Evolutionary conservation across 768 basidiomycete species (phyloP).

Genomic region (Sistotremastrum suecicum): DNA sequence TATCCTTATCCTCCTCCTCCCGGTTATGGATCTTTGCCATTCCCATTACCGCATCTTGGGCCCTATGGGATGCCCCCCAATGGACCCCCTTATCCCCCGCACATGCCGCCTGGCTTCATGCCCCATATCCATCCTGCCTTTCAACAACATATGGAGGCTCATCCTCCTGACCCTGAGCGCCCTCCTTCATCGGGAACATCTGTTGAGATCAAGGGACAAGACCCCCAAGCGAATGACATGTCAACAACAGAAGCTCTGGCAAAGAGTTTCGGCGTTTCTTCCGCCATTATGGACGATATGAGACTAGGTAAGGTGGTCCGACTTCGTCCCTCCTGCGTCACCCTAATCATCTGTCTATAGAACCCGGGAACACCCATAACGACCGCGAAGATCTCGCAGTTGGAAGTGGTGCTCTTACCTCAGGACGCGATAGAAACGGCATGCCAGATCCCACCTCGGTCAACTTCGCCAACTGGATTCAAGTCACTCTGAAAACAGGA

Average conservation of each 20-base stretch:
- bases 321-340: too few species aligned
- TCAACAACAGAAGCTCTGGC: slow-evolving; percentile 63
- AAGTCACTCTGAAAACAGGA: slow-evolving; percentile 35
- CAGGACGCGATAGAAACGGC: slow-evolving; percentile 50
- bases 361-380: slow-evolving; percentile 14
- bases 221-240: slow-evolving; percentile 70
- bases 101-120: slow-evolving; percentile 28
- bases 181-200: slow-evolving; percentile 14
- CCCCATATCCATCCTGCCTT: slow-evolving; percentile 51
- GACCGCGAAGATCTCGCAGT: slow-evolving; percentile 70
- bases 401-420: slow-evolving; percentile 54
- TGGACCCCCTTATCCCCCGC: slow-evolving; percentile 6
- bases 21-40: slow-evolving; percentile 9
- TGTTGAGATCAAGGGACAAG: slow-evolving; percentile 49
- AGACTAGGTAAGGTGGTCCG: slow-evolving; percentile 25
- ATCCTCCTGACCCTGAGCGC: slow-evolving; percentile 15
- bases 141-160: slow-evolving; percentile 28
- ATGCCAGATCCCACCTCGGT: slow-evolving; percentile 43
- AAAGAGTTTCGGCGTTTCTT: slow-evolving; percentile 65
- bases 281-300: slow-evolving; percentile 52
- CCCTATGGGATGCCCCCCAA: slow-evolving; percentile 28
- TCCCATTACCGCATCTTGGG: slow-evolving; percentile 8
- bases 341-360: too few species aligned
- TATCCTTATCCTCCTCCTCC: slow-evolving; percentile 17
- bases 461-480: slow-evolving; percentile 47